Conservation (phyloP, 2,329 filamentous ascomycete genomes). For the Claviceps maximensis region DNA sequence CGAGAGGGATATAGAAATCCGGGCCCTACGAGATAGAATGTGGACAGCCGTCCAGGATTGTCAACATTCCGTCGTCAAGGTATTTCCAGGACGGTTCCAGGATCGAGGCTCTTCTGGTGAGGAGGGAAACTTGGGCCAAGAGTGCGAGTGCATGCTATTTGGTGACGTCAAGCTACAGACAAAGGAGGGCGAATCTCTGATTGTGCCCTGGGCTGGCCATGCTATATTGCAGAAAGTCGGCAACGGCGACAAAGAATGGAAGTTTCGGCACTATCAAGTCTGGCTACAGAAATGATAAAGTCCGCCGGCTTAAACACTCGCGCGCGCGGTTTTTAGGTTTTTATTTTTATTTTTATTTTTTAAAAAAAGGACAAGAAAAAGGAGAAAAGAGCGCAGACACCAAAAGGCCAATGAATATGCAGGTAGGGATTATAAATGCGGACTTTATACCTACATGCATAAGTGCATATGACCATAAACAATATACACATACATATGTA, state of each 20-base stretch:
- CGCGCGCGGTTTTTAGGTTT: too few relatives aligned
- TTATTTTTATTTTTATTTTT: too few relatives aligned
- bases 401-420: too few relatives aligned
- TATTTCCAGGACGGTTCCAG: constrained; percentile 26
- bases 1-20: constrained; percentile 26
- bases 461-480: too few relatives aligned
- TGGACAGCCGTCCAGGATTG: constrained; percentile 27
- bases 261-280: constrained; percentile 19
- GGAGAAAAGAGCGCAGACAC: too few relatives aligned
- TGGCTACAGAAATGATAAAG: constrained; percentile 17
- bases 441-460: too few relatives aligned
- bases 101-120: background rate
- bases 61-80: constrained; percentile 27
- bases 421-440: too few relatives aligned
- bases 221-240: constrained; percentile 15
- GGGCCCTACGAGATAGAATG: constrained; percentile 27
- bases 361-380: too few relatives aligned
- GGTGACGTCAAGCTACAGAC: constrained; percentile 17
- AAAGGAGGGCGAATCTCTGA: constrained; percentile 14
- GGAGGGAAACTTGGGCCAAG: constrained; percentile 7
- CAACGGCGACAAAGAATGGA: constrained; percentile 16
- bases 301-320: too few relatives aligned
- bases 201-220: constrained; percentile 20
- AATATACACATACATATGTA: background rate
- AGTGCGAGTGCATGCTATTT: constrained; percentile 22